Conservation (phyloP, 768 basidiomycete species). For the Coprinopsis cinerea region DNA sequence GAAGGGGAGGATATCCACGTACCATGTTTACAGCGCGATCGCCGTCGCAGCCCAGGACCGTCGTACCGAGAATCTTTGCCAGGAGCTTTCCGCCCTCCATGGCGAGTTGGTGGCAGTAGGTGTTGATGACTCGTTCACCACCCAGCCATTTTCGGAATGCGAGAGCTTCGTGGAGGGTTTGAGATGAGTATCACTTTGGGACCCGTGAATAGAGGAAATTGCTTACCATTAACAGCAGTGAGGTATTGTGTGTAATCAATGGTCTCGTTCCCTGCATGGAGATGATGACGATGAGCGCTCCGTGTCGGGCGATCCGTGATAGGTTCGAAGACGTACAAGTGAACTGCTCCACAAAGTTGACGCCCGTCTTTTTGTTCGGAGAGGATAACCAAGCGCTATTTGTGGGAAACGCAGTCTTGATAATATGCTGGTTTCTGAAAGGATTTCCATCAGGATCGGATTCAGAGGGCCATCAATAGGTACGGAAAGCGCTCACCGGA, state of each 20-base stretch:
- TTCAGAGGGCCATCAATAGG: neutral
- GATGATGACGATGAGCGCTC: neutral
- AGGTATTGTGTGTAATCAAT: neutral
- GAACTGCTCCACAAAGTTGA: constrained; percentile 45
- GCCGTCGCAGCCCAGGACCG: constrained; percentile 53
- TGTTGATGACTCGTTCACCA: constrained; percentile 72
- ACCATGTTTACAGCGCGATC: constrained; percentile 77
- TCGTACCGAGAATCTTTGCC: constrained; percentile 59
- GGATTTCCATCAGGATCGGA: neutral
- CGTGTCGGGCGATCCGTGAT: neutral
- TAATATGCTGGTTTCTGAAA: constrained; percentile 55
- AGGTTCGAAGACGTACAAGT: constrained; percentile 30
- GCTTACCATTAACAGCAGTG: constrained; percentile 3
- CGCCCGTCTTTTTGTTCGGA: constrained; percentile 28
- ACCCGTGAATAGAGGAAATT: neutral
- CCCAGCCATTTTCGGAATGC: constrained; percentile 77
- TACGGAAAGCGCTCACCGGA: constrained; percentile 25
- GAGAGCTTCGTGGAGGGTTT: constrained; percentile 40
- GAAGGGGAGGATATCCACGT: constrained; percentile 2
- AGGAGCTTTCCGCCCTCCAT: constrained; percentile 59
- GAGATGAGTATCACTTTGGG: neutral
- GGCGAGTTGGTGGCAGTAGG: constrained; percentile 70
- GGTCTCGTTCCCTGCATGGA: neutral
- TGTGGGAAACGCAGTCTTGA: constrained; percentile 55
- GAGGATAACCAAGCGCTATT: constrained; percentile 43